Base-by-base conservation (phyloP, 2,329 filamentous ascomycete genomes). In the Diaporthe capsici region DNA sequence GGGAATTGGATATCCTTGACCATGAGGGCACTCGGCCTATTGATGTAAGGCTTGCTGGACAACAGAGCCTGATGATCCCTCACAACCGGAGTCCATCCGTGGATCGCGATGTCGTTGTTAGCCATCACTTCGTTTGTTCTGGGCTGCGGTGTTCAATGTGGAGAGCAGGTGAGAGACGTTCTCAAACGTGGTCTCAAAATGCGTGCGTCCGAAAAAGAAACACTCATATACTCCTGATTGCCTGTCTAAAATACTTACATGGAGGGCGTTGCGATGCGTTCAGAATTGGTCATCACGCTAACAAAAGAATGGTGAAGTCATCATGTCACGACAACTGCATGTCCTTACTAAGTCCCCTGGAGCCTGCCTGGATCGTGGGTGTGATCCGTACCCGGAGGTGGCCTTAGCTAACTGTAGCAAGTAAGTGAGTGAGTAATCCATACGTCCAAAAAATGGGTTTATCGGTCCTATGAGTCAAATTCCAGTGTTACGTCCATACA, bases 1-100 rank as follows among this genome's bases (percentile, higher is more conserved):
- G 90, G 90, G 25, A 90, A 85, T 0, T 79, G 68, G 13, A 92
- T 87, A 25, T 87, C 85, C 0, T 82, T 76, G 5, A 84, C 79
- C 4, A 81, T 78, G 5, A 87, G 61, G 0, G 84, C 79, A 0
- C 74, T 75, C 0, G 87, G 85, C 70, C 84, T 75, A 71, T 86
- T 80, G 8, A 84, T 81, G 75, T 84, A 87, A 0, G 80, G 83
- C 53, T 81, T 83, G n/a, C 81, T 82, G 4, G 76, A 49, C 42
- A 83, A 77, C 25, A 82, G 73, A 58, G 70, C 67, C 4, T 78
- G 73, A 15, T 79, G 75, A 70, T 80, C 80, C 22, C 78, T 71
- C 28, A 79, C 78, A 68, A 82, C 78, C 70, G 81, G 76, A 2
- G 80, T 82, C 80, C 81, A 82, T 57, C 81, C 82, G 72, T 82